Evolutionary conservation across 192 early-diverging fungal species (phyloP).

Genomic region (Entomortierella chlamydospora): DNA sequence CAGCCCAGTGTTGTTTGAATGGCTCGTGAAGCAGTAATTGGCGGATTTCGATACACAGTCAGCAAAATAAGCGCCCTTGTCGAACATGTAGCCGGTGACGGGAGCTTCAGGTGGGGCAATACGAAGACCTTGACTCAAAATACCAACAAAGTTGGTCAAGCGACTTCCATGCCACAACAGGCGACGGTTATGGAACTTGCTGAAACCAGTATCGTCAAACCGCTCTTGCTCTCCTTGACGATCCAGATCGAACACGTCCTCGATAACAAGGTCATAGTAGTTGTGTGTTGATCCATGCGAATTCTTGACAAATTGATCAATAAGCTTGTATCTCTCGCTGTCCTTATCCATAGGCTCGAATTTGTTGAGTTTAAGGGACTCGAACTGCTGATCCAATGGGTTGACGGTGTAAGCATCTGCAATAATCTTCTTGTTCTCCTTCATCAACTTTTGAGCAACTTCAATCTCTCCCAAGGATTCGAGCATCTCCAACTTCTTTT

Average conservation of each 20-base stretch:
- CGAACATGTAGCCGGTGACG: slow-evolving; percentile 79
- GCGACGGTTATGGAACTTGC: slow-evolving; percentile 68
- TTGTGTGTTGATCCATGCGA: slow-evolving; percentile 74
- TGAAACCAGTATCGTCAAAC: slow-evolving; percentile 56
- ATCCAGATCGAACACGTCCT: slow-evolving; percentile 65
- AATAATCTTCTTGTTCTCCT: slow-evolving; percentile 44
- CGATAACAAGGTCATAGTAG: slow-evolving; percentile 54
- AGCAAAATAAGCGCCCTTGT: slow-evolving; percentile 88
- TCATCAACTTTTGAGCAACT: slow-evolving; percentile 70
- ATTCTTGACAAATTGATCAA: slow-evolving; percentile 70
- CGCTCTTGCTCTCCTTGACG: slow-evolving; percentile 69
- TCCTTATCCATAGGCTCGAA: slow-evolving; percentile 65
- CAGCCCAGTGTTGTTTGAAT: slow-evolving; percentile 58
- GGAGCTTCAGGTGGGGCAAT: slow-evolving; percentile 80
- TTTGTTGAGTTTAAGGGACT: slow-evolving; percentile 63
- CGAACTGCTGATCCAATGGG: slow-evolving; percentile 71
- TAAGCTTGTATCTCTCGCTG: slow-evolving; percentile 65
- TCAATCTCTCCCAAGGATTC: slow-evolving; percentile 77
- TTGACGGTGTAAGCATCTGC: slow-evolving; percentile 54
- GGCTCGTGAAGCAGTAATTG: slow-evolving; percentile 71
- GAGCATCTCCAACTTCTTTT: slow-evolving; percentile 73
- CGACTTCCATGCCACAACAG: slow-evolving; percentile 86
- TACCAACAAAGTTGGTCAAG: slow-evolving; percentile 82
- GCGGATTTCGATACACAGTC: slow-evolving; percentile 82
- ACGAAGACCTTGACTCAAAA: slow-evolving; percentile 72